Evolutionary conservation across 805 yeast genomes (phyloP).

Genomic region (Torulaspora maleeae): DNA sequence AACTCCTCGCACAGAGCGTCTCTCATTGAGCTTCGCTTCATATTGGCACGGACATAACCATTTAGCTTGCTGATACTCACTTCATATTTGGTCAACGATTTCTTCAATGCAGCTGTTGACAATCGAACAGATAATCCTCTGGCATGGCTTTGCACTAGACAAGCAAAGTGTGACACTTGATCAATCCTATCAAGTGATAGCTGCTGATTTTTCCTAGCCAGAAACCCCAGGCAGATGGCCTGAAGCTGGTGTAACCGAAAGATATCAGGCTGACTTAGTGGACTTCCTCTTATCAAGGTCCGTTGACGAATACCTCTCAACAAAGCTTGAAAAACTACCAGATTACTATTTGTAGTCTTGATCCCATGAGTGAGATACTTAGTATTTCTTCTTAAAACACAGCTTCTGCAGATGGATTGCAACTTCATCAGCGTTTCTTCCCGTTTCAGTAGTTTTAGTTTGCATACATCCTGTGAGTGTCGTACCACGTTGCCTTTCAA

Average conservation of each 20-base stretch:
- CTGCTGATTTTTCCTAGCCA: background rate
- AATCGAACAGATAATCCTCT: conserved; percentile 3
- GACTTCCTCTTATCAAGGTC: background rate
- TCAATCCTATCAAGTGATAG: background rate
- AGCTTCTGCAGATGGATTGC: conserved; percentile 21
- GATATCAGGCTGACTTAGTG: background rate
- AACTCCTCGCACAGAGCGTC: background rate
- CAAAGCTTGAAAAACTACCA: background rate
- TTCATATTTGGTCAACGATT: conserved; percentile 29
- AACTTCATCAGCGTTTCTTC: conserved; percentile 22
- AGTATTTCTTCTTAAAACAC: background rate
- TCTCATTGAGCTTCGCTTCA: conserved; percentile 1
- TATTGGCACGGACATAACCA: conserved; percentile 15
- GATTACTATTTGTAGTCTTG: background rate
- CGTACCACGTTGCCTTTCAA: conserved; percentile 44
- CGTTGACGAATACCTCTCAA: background rate
- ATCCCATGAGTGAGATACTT: background rate
- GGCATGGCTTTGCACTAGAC: conserved; percentile 1
- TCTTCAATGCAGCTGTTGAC: background rate
- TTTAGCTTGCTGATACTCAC: conserved; percentile 8
- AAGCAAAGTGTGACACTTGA: background rate
- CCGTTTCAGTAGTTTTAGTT: conserved; percentile 25
- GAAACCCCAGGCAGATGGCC: background rate
- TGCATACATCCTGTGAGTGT: conserved; percentile 22
- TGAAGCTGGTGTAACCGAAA: background rate